Conservation (phyloP, 2,329 filamentous ascomycete genomes). For the Fusarium secorum region DNA sequence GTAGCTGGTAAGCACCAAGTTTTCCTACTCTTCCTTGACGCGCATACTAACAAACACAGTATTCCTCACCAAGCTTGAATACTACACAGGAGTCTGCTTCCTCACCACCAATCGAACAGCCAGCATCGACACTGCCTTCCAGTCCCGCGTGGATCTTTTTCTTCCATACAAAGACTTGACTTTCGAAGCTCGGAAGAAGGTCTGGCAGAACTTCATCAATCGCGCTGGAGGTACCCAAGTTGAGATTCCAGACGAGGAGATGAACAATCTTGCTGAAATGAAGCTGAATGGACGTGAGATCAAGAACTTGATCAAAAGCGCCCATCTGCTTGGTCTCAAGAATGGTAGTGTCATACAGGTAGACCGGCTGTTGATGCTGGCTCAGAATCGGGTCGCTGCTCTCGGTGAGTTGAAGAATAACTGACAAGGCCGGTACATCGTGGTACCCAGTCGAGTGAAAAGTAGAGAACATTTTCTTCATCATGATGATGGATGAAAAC, state of each 20-base stretch:
- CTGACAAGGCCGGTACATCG: neutral
- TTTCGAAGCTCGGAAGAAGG: constrained; percentile 40
- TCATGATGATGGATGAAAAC: neutral
- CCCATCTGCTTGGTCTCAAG: constrained; percentile 47
- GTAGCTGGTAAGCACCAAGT: constrained; percentile 38
- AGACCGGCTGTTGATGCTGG: constrained; percentile 45
- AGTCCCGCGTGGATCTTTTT: constrained; percentile 47
- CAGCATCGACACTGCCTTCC: constrained; percentile 49
- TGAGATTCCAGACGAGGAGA: constrained; percentile 37
- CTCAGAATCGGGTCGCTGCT: constrained; percentile 42
- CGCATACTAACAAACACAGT: neutral
- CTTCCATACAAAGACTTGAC: constrained; percentile 45
- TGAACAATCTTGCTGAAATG: constrained; percentile 49
- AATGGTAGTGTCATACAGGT: constrained; percentile 41
- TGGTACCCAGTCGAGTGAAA: rapidly evolving
- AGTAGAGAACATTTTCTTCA: neutral
- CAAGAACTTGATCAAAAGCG: constrained; percentile 55
- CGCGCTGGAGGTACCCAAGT: constrained; percentile 40
- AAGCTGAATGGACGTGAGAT: constrained; percentile 58
- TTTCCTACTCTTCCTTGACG: rapidly evolving
- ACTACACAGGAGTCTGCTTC: constrained; percentile 51
- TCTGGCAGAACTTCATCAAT: constrained; percentile 50
- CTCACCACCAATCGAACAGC: constrained; percentile 50
- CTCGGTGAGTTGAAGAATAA: neutral
- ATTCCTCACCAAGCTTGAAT: constrained; percentile 46